A percentile compares a stretch with the other conserved stretches of the same genome.
Conservation (phyloP, 768 basidiomycete species). For the Neoboletus magnificus region DNA sequence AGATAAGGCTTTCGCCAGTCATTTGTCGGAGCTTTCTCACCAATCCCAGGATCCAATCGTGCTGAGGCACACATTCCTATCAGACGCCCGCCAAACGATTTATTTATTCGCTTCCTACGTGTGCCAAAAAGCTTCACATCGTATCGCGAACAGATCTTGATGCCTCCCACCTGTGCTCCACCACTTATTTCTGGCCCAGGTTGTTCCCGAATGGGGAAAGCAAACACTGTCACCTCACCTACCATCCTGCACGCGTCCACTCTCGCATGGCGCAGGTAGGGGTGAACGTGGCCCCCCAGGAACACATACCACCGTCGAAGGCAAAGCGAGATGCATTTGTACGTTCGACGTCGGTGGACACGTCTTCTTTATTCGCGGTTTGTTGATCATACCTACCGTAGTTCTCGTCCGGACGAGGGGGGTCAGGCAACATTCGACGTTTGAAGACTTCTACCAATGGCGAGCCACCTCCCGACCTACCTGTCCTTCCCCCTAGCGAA, state of each 20-base stretch:
- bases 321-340: constrained; percentile 6
- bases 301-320: neutral
- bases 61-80: constrained; percentile 11
- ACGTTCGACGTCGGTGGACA: constrained; percentile 3
- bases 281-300: neutral
- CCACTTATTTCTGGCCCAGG: constrained; percentile 19
- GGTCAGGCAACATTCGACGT: constrained; percentile 20
- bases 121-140: neutral
- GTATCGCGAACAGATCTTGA: neutral
- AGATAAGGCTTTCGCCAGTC: constrained; percentile 20
- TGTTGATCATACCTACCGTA: constrained; percentile 2
- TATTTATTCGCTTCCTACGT: neutral
- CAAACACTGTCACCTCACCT: neutral
- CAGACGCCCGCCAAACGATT: constrained; percentile 4
- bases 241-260: neutral
- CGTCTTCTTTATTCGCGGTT: neutral
- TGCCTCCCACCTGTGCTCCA: neutral
- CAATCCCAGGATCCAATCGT: constrained; percentile 1
- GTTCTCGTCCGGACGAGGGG: constrained; percentile 23
- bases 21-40: constrained; percentile 6
- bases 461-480: neutral
- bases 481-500: neutral
- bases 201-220: neutral
- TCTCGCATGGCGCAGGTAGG: constrained; percentile 11
- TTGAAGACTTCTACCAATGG: neutral